Conservation (phyloP, 352 stramenopile species). For the Phytophthora constricta region DNA sequence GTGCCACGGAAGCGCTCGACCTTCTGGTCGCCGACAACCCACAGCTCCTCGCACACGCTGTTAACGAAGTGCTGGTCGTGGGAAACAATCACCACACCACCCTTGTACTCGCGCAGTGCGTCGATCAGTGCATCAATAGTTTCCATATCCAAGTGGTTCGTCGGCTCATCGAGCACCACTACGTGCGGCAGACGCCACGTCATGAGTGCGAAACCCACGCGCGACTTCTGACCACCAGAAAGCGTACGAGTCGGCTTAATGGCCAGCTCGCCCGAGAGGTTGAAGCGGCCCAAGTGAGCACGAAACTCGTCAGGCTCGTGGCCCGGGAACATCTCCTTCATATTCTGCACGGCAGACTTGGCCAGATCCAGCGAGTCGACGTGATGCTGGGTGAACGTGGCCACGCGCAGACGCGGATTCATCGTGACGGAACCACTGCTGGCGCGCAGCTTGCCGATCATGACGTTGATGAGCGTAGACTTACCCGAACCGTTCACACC, state of each 20-base stretch:
- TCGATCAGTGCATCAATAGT: constrained; percentile 95
- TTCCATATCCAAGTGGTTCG: constrained; percentile 96
- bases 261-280: constrained; percentile 95
- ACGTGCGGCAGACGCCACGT: constrained; percentile 96
- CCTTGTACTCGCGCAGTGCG: constrained; percentile 95
- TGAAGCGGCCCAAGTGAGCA: constrained; percentile 95
- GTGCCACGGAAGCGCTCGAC: constrained; percentile 76
- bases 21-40: constrained; percentile 86
- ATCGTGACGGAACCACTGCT: constrained; percentile 87
- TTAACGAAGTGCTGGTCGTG: constrained; percentile 99
- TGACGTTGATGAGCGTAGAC: constrained; percentile 96
- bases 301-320: constrained; percentile 91
- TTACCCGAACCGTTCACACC: constrained; percentile 95
- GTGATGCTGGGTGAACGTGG: constrained; percentile 97
- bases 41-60: constrained; percentile 94
- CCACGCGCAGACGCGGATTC: constrained; percentile 93
- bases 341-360: constrained; percentile 90
- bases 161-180: constrained; percentile 97
- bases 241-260: constrained; percentile 95
- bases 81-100: constrained; percentile 96
- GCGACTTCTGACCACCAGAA: constrained; percentile 96
- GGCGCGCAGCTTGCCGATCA: constrained; percentile 94
- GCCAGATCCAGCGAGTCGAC: constrained; percentile 95
- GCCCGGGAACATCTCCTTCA: constrained; percentile 91
- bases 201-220: constrained; percentile 94